Percentiles rank a stretch among this genome's conserved stretches.
phyloP scores from a whole-genome alignment of 2,329 filamentous ascomycete species.

The Cercospora canescens region DNA sequence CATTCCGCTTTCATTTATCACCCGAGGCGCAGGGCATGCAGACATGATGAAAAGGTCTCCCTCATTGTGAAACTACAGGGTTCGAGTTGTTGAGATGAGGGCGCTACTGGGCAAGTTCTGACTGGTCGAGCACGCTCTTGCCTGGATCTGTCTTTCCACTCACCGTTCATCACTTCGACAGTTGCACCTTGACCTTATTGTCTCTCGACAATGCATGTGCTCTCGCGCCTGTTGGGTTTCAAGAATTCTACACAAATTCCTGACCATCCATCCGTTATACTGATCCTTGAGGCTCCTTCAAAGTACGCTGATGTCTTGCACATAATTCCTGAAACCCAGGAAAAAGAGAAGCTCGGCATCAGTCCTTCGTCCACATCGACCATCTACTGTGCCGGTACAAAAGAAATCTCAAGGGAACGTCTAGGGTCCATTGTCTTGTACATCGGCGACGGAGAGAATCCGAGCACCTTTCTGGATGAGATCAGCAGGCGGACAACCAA shows the following conservation, averaged over 20 bases:
- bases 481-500: not conserved
- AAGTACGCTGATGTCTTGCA: not conserved
- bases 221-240: not conserved
- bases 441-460: not conserved
- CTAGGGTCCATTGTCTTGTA: not conserved
- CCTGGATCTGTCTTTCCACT: too few species aligned
- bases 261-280: not conserved
- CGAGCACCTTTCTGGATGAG: not conserved
- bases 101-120: too few species aligned
- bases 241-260: not conserved
- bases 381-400: not conserved
- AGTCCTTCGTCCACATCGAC: not conserved
- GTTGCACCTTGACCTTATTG: too few species aligned
- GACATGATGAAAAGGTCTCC: too few species aligned
- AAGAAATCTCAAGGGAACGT: not conserved
- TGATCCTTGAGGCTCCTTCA: not conserved
- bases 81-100: too few species aligned
- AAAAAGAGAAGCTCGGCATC: not conserved
- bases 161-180: too few species aligned
- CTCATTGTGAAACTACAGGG: too few species aligned
- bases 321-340: not conserved
- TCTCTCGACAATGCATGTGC: not conserved
- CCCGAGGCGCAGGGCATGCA: too few species aligned
- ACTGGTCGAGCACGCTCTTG: too few species aligned
- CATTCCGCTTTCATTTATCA: too few species aligned